phyloP scores from a whole-genome alignment of 768 basidiomycete genomes.

The Rhodosporidiobolus sp. region DNA sequence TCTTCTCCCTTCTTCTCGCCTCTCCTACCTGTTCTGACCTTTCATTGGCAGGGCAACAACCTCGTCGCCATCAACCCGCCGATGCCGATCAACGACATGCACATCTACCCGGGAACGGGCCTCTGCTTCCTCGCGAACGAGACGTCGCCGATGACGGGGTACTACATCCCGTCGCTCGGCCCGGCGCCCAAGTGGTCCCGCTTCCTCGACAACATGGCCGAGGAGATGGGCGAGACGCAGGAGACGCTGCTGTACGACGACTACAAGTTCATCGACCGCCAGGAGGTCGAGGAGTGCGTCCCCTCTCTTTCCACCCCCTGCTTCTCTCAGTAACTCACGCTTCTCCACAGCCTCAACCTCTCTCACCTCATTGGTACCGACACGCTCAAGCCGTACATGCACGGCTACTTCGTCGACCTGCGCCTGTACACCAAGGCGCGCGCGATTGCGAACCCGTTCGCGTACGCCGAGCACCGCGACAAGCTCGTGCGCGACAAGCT shows the following conservation, averaged over 20 bases:
- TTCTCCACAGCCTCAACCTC: slow-evolving; percentile 68
- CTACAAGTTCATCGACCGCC: slow-evolving; percentile 91
- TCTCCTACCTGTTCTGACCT: background rate
- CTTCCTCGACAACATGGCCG: slow-evolving; percentile 97
- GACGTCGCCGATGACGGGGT: slow-evolving; percentile 90
- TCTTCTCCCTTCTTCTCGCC: slow-evolving; percentile 32
- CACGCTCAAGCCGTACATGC: slow-evolving; percentile 98
- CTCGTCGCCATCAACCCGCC: slow-evolving; percentile 90
- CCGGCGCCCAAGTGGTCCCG: slow-evolving; percentile 95
- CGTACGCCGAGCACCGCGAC: slow-evolving; percentile 90
- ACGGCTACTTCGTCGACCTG: slow-evolving; percentile 95
- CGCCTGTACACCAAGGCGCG: slow-evolving; percentile 94
- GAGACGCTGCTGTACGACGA: slow-evolving; percentile 77
- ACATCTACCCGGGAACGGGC: slow-evolving; percentile 84
- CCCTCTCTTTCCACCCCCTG: background rate
- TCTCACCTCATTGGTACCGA: slow-evolving; percentile 92
- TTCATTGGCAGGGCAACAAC: slow-evolving; percentile 63
- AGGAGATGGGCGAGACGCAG: slow-evolving; percentile 89
- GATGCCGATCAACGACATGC: slow-evolving; percentile 81
- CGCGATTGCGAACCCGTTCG: slow-evolving; percentile 92
- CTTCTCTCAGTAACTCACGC: background rate
- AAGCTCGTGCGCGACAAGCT: slow-evolving; percentile 80
- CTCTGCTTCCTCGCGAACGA: slow-evolving; percentile 90
- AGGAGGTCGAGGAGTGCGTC: slow-evolving; percentile 76
- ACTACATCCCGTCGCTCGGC: slow-evolving; percentile 92